A percentile compares a stretch with the other conserved stretches of the same genome.
Evolutionary conservation across 352 stramenopile genomes (phyloP).

Genomic region (Globisporangium sylvaticum): DNA sequence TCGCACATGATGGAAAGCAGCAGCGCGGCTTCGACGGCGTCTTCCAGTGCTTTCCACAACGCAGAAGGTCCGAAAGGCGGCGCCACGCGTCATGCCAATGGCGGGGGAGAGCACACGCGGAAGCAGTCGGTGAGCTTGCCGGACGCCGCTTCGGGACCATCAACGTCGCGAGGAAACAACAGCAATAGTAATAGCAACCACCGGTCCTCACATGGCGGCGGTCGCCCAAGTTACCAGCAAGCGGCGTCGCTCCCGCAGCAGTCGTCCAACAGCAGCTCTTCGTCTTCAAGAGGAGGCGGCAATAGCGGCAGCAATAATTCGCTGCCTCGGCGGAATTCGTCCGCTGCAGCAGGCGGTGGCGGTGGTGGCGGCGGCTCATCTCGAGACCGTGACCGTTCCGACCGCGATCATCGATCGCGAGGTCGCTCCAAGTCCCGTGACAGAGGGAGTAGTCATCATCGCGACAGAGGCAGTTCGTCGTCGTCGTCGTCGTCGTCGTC

Average conservation of each 20-base stretch:
- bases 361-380: slow-evolving; percentile 6
- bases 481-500: slow-evolving; percentile 14
- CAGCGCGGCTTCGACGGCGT: slow-evolving; percentile 10
- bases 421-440: slow-evolving; percentile 44
- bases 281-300: slow-evolving; percentile 1
- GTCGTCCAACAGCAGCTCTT: slow-evolving; percentile 4
- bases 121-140: slow-evolving; percentile 7
- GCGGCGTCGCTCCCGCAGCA: slow-evolving; percentile 17
- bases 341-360: slow-evolving; percentile 21
- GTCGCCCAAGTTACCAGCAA: slow-evolving; percentile 14
- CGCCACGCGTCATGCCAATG: slow-evolving; percentile 6
- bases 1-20: slow-evolving; percentile 19
- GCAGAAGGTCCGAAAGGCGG: slow-evolving; percentile 6
- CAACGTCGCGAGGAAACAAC: slow-evolving; percentile 18
- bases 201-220: slow-evolving; percentile 8
- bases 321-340: slow-evolving; percentile 50
- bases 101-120: slow-evolving; percentile 11
- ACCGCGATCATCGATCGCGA: slow-evolving; percentile 31
- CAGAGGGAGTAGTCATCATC: slow-evolving; percentile 15
- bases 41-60: slow-evolving; percentile 12
- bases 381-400: slow-evolving; percentile 22
- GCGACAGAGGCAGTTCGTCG: slow-evolving; percentile 14
- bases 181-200: slow-evolving; percentile 14
- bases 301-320: slow-evolving; percentile 5
- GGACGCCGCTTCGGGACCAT: slow-evolving; percentile 9